Evolutionary conservation across 2,329 filamentous ascomycete genomes (phyloP).

Genomic region (Penicillium brevicompactum): DNA sequence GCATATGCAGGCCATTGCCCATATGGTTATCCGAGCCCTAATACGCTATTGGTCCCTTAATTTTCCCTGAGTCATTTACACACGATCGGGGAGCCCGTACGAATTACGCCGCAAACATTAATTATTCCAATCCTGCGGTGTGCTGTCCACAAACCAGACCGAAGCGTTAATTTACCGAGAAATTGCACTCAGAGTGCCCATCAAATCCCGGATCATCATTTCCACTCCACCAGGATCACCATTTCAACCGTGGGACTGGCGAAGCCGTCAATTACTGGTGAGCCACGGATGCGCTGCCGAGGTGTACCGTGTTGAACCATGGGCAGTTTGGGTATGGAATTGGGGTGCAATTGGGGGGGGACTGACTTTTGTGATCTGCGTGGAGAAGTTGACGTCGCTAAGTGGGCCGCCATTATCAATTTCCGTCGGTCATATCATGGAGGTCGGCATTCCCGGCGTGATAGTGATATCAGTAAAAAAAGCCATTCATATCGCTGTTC

Average conservation of each 20-base stretch:
- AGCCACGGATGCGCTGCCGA: not conserved
- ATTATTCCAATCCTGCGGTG: too few relatives aligned
- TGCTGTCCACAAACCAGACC: too few relatives aligned
- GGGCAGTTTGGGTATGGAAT: not conserved
- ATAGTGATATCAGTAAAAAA: too few relatives aligned
- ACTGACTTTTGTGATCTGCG: not conserved
- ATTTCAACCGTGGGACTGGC: not conserved
- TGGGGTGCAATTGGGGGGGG: not conserved
- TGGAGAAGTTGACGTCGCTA: conserved; percentile 10
- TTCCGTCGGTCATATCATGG: conserved; percentile 5
- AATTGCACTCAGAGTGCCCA: too few relatives aligned
- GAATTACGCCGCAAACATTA: too few relatives aligned
- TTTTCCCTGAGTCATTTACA: not conserved
- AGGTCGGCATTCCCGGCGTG: not conserved
- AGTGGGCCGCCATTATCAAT: conserved; percentile 14
- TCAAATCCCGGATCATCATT: not conserved
- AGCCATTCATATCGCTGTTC: not conserved
- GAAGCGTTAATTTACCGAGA: too few relatives aligned
- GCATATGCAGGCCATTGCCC: not conserved
- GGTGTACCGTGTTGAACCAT: not conserved
- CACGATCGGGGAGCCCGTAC: not conserved
- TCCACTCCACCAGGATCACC: not conserved
- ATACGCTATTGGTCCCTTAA: not conserved
- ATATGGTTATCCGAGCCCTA: not conserved
- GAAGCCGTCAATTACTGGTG: not conserved